Conservation (phyloP, 2,329 filamentous ascomycete genomes). For the Colletotrichum truncatum region DNA sequence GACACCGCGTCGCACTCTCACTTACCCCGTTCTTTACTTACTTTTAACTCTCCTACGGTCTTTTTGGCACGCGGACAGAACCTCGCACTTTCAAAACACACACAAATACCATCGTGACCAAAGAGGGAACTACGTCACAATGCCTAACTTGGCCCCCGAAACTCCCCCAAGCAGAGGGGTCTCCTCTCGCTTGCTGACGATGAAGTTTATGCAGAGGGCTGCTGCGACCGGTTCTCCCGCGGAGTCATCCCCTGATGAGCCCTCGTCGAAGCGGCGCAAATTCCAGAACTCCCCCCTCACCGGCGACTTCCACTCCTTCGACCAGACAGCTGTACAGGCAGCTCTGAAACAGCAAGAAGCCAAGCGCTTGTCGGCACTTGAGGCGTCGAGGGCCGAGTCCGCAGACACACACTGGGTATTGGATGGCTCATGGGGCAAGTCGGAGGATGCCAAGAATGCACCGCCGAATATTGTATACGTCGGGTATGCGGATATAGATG, state of each 20-base stretch:
- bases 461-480: constrained; percentile 68
- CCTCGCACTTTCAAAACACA: too few relatives aligned
- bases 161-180: constrained; percentile 68
- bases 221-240: constrained; percentile 65
- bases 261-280: constrained; percentile 72
- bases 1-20: not conserved
- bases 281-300: constrained; percentile 43
- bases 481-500: constrained; percentile 61
- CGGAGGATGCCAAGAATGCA: constrained; percentile 28
- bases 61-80: too few relatives aligned
- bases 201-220: constrained; percentile 98
- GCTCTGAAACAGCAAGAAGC: constrained; percentile 74
- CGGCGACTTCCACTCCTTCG: constrained; percentile 53
- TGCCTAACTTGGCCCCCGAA: constrained; percentile 53
- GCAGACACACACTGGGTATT: constrained; percentile 83
- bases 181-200: constrained; percentile 88
- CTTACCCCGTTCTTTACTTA: not conserved
- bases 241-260: constrained; percentile 57
- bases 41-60: too few relatives aligned
- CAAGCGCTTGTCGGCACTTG: constrained; percentile 68
- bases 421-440: constrained; percentile 51
- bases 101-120: too few relatives aligned
- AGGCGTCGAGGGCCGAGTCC: constrained; percentile 67
- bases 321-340: constrained; percentile 68
- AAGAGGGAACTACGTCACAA: constrained; percentile 29